Evolutionary conservation across 139 green algal species (phyloP).

Genomic region (Edaphochlamys debaryana): DNA sequence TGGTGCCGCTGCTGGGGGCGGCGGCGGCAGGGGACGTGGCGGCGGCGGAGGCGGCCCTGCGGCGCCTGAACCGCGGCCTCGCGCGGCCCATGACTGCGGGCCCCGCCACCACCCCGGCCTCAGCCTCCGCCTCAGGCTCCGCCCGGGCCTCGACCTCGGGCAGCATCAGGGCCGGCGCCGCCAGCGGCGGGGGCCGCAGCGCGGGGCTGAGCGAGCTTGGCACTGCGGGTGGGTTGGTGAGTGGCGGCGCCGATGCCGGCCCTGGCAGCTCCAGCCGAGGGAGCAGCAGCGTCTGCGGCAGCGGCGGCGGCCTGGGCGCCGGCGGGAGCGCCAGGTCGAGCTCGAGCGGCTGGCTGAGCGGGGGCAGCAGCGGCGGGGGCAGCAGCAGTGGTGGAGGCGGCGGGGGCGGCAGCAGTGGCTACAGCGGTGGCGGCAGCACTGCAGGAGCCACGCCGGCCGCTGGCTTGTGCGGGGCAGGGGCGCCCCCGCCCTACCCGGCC

Average conservation of each 20-base stretch:
- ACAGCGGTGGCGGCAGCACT: too few species aligned
- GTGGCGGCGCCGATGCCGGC: neutral
- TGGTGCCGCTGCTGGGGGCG: constrained; percentile 10
- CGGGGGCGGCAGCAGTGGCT: too few species aligned
- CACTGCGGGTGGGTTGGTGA: too few species aligned
- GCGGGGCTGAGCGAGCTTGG: too few species aligned
- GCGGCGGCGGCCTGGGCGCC: neutral
- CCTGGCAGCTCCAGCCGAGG: neutral
- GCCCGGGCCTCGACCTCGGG: too few species aligned
- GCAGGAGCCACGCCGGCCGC: too few species aligned
- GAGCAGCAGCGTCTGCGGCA: neutral
- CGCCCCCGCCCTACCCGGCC: too few species aligned
- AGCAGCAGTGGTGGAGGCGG: neutral
- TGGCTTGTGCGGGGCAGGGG: too few species aligned
- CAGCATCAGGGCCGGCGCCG: neutral
- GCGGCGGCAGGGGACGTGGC: neutral
- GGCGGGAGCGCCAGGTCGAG: neutral
- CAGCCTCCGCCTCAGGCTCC: too few species aligned
- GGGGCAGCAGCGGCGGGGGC: neutral
- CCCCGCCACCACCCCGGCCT: too few species aligned
- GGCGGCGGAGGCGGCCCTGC: neutral
- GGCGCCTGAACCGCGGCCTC: constrained; percentile 7
- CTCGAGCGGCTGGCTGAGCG: neutral
- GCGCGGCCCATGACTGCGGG: neutral
- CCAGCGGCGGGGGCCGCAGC: neutral